These are phyloP conservation scores for Globomyces sp. DNA, from an alignment of 371 early-diverging fungal genomes.

Conservation along the genomic window DNA sequence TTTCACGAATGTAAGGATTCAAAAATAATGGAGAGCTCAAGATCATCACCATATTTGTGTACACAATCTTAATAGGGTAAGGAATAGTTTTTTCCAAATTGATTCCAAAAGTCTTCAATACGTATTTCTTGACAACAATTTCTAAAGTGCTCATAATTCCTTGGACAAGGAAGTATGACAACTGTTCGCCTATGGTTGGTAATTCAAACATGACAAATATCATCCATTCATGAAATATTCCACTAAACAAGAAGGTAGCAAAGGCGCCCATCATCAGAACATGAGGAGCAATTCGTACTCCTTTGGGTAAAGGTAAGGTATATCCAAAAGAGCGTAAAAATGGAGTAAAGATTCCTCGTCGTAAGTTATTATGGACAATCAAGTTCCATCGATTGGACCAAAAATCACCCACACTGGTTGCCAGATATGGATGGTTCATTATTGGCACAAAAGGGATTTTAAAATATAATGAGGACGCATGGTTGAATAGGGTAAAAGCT, in stretches of 20 bases:
- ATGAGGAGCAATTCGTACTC: not conserved
- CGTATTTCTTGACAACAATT: not conserved
- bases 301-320: not conserved
- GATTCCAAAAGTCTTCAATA: not conserved
- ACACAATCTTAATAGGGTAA: not conserved
- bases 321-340: conserved; percentile 5
- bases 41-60: not conserved
- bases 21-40: not conserved
- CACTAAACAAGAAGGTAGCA: conserved; percentile 19
- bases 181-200: conserved; percentile 12
- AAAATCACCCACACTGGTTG: conserved; percentile 26
- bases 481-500: not conserved
- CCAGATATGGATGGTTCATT: conserved; percentile 18
- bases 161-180: conserved; percentile 11
- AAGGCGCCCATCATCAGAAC: conserved; percentile 11
- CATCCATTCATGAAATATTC: conserved; percentile 25
- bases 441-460: conserved; percentile 16
- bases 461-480: not conserved
- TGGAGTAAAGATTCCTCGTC: conserved; percentile 16
- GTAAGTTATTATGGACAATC: conserved; percentile 17
- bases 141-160: conserved; percentile 11
- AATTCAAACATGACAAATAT: conserved; percentile 3
- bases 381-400: conserved; percentile 20
- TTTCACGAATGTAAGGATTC: conserved; percentile 10
- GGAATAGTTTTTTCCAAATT: not conserved